A percentile compares a stretch with the other conserved stretches of the same genome.
These are phyloP conservation scores for Hymenoscyphus repandus DNA, from an alignment of 2,329 filamentous ascomycete species.

Conservation along the genomic window DNA sequence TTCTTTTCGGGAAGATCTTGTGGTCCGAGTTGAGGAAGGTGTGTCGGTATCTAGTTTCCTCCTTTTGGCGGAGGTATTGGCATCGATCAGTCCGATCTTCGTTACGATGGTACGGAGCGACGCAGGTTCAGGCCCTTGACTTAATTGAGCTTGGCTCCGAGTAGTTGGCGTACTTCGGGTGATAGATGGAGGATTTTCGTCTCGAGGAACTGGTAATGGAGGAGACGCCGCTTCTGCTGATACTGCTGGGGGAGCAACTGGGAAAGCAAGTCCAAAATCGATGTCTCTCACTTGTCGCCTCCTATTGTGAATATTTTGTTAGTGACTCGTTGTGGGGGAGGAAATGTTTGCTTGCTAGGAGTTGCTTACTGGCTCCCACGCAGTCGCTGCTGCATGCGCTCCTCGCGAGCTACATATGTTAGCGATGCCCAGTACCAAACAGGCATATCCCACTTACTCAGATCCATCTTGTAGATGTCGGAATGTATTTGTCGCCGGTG, in stretches of 20 bases:
- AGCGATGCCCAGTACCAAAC: constrained; percentile 2
- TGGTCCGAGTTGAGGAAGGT: constrained; percentile 22
- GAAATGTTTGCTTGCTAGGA: not conserved
- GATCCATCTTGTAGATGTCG: constrained; percentile 12
- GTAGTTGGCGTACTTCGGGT: constrained; percentile 13
- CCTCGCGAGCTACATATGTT: constrained; percentile 44
- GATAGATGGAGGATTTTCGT: not conserved
- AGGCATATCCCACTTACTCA: constrained; percentile 9
- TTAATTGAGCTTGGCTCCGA: constrained; percentile 5
- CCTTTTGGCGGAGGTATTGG: constrained; percentile 32
- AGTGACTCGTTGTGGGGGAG: constrained; percentile 2
- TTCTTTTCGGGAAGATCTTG: constrained; percentile 21
- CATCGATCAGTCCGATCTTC: constrained; percentile 22
- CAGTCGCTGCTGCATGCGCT: constrained; percentile 59
- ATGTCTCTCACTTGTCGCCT: constrained; percentile 52
- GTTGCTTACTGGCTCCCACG: constrained; percentile 56
- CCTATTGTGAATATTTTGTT: constrained; percentile 38
- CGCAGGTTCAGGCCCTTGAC: constrained; percentile 3
- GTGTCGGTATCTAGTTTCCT: constrained; percentile 26
- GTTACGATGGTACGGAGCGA: constrained; percentile 4
- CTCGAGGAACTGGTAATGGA: constrained; percentile 10
- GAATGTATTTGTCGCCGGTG: not conserved
- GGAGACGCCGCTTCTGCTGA: constrained; percentile 3
- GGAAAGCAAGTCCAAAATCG: constrained; percentile 51
- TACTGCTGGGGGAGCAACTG: constrained; percentile 27